These are phyloP conservation scores for Chlamydomonas sphaeroides DNA, from an alignment of 139 green algal species.

Conservation along the genomic window DNA sequence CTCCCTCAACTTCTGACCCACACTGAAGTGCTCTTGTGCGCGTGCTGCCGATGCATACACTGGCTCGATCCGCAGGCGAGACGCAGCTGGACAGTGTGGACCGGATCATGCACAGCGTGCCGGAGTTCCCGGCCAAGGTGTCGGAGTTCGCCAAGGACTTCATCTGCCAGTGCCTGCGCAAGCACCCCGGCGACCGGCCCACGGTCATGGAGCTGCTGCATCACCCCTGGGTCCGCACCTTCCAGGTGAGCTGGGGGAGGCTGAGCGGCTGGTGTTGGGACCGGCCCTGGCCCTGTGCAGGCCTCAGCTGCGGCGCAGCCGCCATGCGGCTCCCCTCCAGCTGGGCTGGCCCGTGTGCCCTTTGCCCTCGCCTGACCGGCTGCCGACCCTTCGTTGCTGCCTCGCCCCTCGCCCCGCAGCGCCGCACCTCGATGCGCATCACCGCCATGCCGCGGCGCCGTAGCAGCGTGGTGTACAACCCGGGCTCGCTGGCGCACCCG, in stretches of 20 bases:
- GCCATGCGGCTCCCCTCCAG: too few relatives aligned
- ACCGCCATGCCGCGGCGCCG: constrained; percentile 27
- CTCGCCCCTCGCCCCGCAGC: neutral
- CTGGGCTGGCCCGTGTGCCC: too few relatives aligned
- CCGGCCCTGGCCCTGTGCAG: too few relatives aligned
- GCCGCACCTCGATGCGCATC: constrained; percentile 43
- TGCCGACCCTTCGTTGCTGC: too few relatives aligned
- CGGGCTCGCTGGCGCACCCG: constrained; percentile 7
- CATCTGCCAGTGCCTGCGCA: constrained; percentile 66
- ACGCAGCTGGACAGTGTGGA: constrained; percentile 60
- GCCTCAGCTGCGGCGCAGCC: too few relatives aligned
- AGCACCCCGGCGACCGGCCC: constrained; percentile 64
- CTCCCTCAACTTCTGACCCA: too few relatives aligned
- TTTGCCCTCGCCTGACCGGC: too few relatives aligned
- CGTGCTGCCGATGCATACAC: too few relatives aligned
- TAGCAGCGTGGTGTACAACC: constrained; percentile 48
- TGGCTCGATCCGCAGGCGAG: constrained; percentile 47
- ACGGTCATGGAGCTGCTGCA: constrained; percentile 73
- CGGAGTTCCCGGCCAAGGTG: constrained; percentile 59
- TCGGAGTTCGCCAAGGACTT: constrained; percentile 60
- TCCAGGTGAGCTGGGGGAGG: constrained; percentile 39
- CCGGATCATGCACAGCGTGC: constrained; percentile 56
- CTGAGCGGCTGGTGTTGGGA: too few relatives aligned
- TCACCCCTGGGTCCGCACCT: constrained; percentile 64
- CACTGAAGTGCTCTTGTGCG: too few relatives aligned